These are phyloP conservation scores for Begonia loranthoides DNA, from an alignment of 306 rosid species.

Conservation along the genomic window DNA sequence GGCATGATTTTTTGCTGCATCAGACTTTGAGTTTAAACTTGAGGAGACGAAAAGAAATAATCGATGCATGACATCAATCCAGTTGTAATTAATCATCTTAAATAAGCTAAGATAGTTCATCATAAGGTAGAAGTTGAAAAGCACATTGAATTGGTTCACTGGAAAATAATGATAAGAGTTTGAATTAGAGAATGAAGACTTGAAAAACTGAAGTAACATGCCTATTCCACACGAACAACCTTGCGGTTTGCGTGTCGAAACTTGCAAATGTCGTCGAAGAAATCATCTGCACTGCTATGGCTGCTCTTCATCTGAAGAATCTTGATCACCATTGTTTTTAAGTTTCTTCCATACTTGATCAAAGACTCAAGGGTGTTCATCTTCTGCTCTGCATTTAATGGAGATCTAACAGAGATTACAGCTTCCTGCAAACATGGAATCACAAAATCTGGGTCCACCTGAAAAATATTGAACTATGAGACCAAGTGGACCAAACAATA, in stretches of 20 bases:
- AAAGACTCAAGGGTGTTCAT: slow-evolving; percentile 80
- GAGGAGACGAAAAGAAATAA: too few relatives aligned
- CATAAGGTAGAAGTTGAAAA: too few relatives aligned
- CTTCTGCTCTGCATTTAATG: slow-evolving; percentile 89
- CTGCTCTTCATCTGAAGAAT: slow-evolving; percentile 89
- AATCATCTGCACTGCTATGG: slow-evolving; percentile 81
- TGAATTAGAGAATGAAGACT: too few relatives aligned
- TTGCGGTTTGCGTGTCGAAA: slow-evolving; percentile 44
- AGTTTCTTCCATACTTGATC: slow-evolving; percentile 53
- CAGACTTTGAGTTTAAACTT: too few relatives aligned
- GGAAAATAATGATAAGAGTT: too few relatives aligned
- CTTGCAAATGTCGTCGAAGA: slow-evolving; percentile 83
- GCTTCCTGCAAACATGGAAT: slow-evolving; percentile 82
- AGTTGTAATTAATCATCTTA: too few relatives aligned
- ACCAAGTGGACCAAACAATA: too few relatives aligned
- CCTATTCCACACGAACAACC: slow-evolving; percentile 57
- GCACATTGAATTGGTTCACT: too few relatives aligned
- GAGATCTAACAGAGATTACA: slow-evolving; percentile 67
- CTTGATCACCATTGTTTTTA: slow-evolving; percentile 61
- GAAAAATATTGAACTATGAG: background rate
- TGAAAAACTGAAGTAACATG: too few relatives aligned
- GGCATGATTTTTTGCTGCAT: too few relatives aligned
- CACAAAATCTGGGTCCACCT: slow-evolving; percentile 63
- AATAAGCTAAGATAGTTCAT: too few relatives aligned
- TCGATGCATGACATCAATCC: too few relatives aligned